Evolutionary conservation across 225 moss, liverwort and hornwort genomes (phyloP).

Genomic region (Polytrichum formosum): DNA sequence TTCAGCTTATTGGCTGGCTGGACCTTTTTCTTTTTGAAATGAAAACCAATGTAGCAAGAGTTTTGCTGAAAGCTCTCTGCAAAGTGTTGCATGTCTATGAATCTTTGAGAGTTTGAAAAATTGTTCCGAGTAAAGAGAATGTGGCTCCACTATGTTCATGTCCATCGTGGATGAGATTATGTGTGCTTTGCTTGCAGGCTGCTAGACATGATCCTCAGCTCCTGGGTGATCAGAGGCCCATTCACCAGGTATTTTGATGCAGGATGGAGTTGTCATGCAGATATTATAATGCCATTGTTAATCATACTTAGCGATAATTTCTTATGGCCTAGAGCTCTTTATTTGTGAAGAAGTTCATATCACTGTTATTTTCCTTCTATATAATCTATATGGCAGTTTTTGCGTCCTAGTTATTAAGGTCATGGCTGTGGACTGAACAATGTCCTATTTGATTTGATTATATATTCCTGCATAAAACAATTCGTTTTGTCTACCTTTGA

Average conservation of each 20-base stretch:
- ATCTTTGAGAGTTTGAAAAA: too few relatives aligned
- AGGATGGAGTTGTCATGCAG: background rate
- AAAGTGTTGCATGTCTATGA: too few relatives aligned
- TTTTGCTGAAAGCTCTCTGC: too few relatives aligned
- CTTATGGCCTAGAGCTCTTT: background rate
- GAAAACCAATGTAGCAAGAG: too few relatives aligned
- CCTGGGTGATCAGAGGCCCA: constrained; percentile 41
- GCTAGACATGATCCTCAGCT: constrained; percentile 44
- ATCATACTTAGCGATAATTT: background rate
- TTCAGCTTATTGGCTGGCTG: too few relatives aligned
- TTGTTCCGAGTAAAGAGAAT: too few relatives aligned
- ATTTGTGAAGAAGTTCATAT: background rate
- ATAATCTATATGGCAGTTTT: background rate
- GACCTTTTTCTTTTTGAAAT: too few relatives aligned
- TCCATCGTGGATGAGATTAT: background rate
- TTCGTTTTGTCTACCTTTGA: background rate
- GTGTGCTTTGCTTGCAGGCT: constrained; percentile 26
- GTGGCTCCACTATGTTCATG: too few relatives aligned
- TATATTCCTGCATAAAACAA: background rate
- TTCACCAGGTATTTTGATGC: constrained; percentile 40
- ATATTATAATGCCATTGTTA: background rate
- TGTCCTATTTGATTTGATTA: background rate
- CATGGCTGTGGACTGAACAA: background rate
- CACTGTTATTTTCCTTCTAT: background rate
- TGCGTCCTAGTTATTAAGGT: background rate